Percentiles rank a stretch among this genome's conserved stretches.
These are phyloP conservation scores for Chlamydomonas schloesseri DNA, from an alignment of 139 green algal genomes.

Conservation along the genomic window DNA sequence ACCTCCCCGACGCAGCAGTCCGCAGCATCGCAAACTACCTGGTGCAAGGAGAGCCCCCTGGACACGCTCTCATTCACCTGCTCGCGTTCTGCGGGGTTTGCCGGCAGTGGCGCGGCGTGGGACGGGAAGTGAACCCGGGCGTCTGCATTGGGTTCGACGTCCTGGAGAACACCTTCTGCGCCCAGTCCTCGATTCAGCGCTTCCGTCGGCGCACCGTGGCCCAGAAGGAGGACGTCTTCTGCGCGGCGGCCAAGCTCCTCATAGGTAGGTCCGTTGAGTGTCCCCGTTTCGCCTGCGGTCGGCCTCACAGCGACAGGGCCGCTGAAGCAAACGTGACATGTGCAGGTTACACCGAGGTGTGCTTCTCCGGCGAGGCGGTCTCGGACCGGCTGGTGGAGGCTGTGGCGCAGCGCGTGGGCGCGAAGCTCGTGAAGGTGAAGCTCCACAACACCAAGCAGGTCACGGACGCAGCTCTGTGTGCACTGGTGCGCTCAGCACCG, in stretches of 20 bases:
- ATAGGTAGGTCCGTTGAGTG: conserved; percentile 39
- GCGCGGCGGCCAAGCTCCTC: conserved; percentile 55
- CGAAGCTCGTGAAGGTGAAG: conserved; percentile 46
- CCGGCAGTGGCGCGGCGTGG: conserved; percentile 60
- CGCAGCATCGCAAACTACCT: conserved; percentile 46
- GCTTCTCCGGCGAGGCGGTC: conserved; percentile 60
- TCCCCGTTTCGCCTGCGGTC: background rate
- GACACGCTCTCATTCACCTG: conserved; percentile 52
- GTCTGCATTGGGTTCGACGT: conserved; percentile 61
- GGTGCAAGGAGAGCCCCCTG: conserved; percentile 7
- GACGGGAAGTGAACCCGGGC: conserved; percentile 46
- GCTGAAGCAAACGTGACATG: too few species aligned
- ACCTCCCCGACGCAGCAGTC: conserved; percentile 46
- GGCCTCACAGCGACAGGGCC: too few species aligned
- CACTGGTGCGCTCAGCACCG: conserved; percentile 30
- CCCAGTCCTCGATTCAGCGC: conserved; percentile 46
- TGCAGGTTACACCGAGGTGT: conserved; percentile 65
- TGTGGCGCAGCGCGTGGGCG: conserved; percentile 38
- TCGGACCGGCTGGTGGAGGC: conserved; percentile 57
- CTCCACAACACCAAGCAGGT: conserved; percentile 40
- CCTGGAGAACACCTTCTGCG: conserved; percentile 59
- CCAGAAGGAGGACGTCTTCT: conserved; percentile 61
- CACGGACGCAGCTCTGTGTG: conserved; percentile 59
- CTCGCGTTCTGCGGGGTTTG: conserved; percentile 64
- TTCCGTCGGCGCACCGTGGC: conserved; percentile 47